Conservation (phyloP, 108 stramenopile species). For the Pseudonitzschia pungens region DNA sequence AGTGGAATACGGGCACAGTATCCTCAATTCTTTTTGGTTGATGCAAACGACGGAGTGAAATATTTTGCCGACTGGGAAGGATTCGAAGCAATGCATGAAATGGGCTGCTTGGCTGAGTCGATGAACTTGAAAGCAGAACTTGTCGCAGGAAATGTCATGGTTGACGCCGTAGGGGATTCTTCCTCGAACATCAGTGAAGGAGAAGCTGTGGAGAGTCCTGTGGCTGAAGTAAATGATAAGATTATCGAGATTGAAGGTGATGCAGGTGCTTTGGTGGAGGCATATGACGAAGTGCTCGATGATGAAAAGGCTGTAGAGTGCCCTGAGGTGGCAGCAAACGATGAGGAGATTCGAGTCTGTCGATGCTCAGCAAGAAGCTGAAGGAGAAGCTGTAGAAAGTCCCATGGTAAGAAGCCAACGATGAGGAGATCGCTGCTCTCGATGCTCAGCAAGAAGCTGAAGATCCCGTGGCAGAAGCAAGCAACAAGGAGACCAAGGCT, state of each 20-base stretch:
- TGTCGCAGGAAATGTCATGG: background rate
- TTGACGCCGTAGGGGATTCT: background rate
- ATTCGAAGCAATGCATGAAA: constrained; percentile 29
- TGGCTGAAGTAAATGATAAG: too few species aligned
- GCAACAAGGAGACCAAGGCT: too few species aligned
- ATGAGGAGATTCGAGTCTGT: background rate
- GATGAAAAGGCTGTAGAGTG: background rate
- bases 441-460: too few species aligned
- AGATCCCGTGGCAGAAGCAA: too few species aligned
- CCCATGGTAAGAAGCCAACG: too few species aligned
- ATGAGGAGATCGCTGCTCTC: too few species aligned
- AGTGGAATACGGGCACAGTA: constrained; percentile 59
- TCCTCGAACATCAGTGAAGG: too few species aligned
- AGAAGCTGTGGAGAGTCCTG: too few species aligned
- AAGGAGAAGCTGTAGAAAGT: too few species aligned
- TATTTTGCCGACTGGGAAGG: constrained; percentile 41
- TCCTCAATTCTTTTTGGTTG: constrained; percentile 69
- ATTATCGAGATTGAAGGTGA: background rate
- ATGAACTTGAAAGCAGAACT: constrained; percentile 1
- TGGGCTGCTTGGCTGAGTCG: constrained; percentile 18
- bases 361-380: too few species aligned
- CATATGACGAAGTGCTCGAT: background rate
- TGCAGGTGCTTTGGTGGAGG: background rate
- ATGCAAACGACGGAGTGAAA: constrained; percentile 37
- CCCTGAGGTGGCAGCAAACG: background rate